Conservation (phyloP, 108 stramenopile species). For the Poteriospumella lacustris region DNA sequence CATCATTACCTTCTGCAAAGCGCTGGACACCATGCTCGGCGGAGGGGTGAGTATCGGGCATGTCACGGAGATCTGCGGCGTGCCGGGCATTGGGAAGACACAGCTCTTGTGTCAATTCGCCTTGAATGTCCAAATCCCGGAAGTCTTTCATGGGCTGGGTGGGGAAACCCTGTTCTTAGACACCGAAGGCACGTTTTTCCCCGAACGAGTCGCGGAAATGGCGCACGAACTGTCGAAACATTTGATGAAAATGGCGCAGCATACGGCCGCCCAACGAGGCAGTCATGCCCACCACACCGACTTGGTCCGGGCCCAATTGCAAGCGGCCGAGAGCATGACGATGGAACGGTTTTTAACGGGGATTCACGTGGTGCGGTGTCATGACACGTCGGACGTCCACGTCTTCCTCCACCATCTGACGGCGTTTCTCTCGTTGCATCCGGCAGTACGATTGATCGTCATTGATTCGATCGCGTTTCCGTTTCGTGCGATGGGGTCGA, state of each 20-base stretch:
- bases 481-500: too few relatives aligned
- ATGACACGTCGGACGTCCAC: too few relatives aligned
- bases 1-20: conserved; percentile 7
- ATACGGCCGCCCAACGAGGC: conserved; percentile 24
- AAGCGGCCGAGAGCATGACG: conserved; percentile 18
- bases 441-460: too few relatives aligned
- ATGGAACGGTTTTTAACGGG: background rate
- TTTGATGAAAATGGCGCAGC: conserved; percentile 56
- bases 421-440: too few relatives aligned
- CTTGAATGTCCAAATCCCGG: conserved; percentile 72
- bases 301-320: background rate
- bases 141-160: conserved; percentile 70
- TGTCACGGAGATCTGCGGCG: conserved; percentile 79
- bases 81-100: conserved; percentile 88
- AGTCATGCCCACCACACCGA: background rate
- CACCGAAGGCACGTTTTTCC: conserved; percentile 81
- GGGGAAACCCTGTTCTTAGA: conserved; percentile 79
- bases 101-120: conserved; percentile 87
- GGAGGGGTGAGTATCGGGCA: conserved; percentile 73
- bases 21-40: conserved; percentile 68
- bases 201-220: conserved; percentile 70
- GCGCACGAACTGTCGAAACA: conserved; percentile 63
- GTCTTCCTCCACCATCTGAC: too few relatives aligned
- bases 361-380: too few relatives aligned
- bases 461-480: too few relatives aligned